Evolutionary conservation across 106 monocot genomes (phyloP), one percentile per base, ranked within the genome.

Genomic region (Hemerocallis citrina): DNA sequence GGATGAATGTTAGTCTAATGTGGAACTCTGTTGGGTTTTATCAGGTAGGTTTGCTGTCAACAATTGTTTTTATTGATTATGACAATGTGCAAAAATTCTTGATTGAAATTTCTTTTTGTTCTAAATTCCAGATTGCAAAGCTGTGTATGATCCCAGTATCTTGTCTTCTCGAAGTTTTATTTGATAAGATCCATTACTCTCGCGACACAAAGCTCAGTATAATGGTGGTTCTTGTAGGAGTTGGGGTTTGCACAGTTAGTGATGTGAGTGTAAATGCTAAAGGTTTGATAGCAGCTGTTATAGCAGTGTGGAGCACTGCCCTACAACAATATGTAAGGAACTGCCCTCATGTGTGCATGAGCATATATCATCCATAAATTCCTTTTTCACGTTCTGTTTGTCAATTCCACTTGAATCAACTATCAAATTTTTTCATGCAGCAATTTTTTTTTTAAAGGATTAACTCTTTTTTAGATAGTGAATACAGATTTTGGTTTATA

Each of bases 261-360:
- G 84, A 84, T 74, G 85, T 85, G n/a, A 85, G 80, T 68, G 77
- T 85, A 14, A 85, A 85, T 68, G 25, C 64, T 42, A 76, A 37
- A 77, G 85, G 85, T 31, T 35, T 85, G 38, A 47, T 85, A 20
- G 80, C 85, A 64, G 85, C 80, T 23, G 20, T 23, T 19, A 47
- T 85, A 64, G 85, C 81, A 32, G 81, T 86, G 43, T 86, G 85
- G 85, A 86, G 85, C 62, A 81, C 85, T 57, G 33, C 85, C 40
- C 65, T 86, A 64, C 80, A 86, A 61, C 81, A 86, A 64, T 86
- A 86, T 61, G 85, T 81, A 77, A 77, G 85, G 68, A 48, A 52
- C n/a, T n/a, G 21, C 36, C 5, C 10, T 7, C 0, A 11, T 38
- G 6, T 37, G 15, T 37, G 38, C 24, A n/a, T n/a, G 16, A 5